A percentile compares a stretch with the other conserved stretches of the same genome.
phyloP scores from a whole-genome alignment of 2,329 filamentous ascomycete genomes.

The Penicillium sclerotiorum region DNA sequence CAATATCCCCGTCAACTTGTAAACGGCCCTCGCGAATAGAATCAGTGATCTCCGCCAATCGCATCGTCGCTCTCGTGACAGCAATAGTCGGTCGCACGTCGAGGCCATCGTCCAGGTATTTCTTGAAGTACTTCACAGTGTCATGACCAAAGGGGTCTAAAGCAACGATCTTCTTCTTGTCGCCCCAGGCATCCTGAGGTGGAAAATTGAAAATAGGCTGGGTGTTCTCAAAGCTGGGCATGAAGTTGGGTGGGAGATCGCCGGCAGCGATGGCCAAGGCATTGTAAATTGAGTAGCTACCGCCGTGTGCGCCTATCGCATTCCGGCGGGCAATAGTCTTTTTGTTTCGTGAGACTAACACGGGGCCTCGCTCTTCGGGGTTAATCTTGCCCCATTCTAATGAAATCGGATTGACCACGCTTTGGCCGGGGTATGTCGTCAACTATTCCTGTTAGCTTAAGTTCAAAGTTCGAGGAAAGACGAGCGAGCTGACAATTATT shows the following conservation, averaged over 20 bases:
- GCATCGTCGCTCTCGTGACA: constrained; percentile 92
- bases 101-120: constrained; percentile 68
- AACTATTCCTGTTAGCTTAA: not conserved
- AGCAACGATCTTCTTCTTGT: constrained; percentile 93
- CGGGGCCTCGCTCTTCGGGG: constrained; percentile 67
- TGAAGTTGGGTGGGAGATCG: constrained; percentile 81
- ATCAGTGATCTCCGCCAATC: constrained; percentile 86
- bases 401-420: not conserved
- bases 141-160: constrained; percentile 96
- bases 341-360: constrained; percentile 67
- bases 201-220: constrained; percentile 87
- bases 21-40: constrained; percentile 80
- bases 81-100: constrained; percentile 90
- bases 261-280: constrained; percentile 90
- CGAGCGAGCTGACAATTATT: constrained; percentile 2
- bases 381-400: constrained; percentile 6
- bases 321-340: constrained; percentile 36
- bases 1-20: constrained; percentile 81
- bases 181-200: constrained; percentile 85
- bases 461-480: not conserved
- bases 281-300: constrained; percentile 95
- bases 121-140: constrained; percentile 75
- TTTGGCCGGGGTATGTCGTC: constrained; percentile 81
- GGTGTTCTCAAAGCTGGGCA: constrained; percentile 77
- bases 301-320: constrained; percentile 74